Percentiles rank a stretch among this genome's conserved stretches.
phyloP scores from a whole-genome alignment of 768 basidiomycete species.

The Podaxis sp. region DNA sequence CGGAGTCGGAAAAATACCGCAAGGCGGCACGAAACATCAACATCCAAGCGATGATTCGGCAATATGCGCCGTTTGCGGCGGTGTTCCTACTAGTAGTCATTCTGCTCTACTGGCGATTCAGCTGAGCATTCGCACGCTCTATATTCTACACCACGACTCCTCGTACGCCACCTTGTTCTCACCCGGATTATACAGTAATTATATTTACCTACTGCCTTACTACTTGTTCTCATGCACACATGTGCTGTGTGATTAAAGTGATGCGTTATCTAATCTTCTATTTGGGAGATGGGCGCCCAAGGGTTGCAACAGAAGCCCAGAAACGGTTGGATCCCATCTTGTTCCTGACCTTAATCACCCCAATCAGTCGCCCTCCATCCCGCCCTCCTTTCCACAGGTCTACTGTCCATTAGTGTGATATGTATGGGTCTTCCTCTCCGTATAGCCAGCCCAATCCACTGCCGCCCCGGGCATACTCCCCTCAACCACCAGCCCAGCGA shows the following conservation, averaged over 20 bases:
- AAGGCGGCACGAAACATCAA: conserved; percentile 96
- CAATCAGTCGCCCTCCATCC: background rate
- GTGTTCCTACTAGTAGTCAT: conserved; percentile 78
- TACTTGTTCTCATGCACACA: conserved; percentile 1
- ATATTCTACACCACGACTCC: background rate
- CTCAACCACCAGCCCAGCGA: conserved; percentile 17
- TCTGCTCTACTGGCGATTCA: conserved; percentile 77
- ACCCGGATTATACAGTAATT: conserved; percentile 14
- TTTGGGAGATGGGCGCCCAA: background rate
- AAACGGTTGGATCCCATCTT: background rate
- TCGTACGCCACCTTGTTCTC: conserved; percentile 3
- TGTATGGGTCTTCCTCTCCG: conserved; percentile 24
- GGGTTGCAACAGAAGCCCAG: background rate
- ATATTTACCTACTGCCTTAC: conserved; percentile 13
- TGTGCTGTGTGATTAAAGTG: conserved; percentile 5
- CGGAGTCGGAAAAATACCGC: conserved; percentile 97
- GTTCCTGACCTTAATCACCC: conserved; percentile 1
- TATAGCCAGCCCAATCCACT: conserved; percentile 21
- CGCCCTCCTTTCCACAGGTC: background rate
- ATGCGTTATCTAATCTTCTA: conserved; percentile 17
- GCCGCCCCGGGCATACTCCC: conserved; percentile 12
- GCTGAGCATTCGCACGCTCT: conserved; percentile 25
- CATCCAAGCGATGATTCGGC: conserved; percentile 87
- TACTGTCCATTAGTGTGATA: background rate
- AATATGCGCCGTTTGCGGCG: conserved; percentile 92